Percentiles rank a stretch among this genome's conserved stretches.
These are phyloP conservation scores for Novymonas esmeraldas DNA, from an alignment of 208 protist species.

Conservation along the genomic window DNA sequence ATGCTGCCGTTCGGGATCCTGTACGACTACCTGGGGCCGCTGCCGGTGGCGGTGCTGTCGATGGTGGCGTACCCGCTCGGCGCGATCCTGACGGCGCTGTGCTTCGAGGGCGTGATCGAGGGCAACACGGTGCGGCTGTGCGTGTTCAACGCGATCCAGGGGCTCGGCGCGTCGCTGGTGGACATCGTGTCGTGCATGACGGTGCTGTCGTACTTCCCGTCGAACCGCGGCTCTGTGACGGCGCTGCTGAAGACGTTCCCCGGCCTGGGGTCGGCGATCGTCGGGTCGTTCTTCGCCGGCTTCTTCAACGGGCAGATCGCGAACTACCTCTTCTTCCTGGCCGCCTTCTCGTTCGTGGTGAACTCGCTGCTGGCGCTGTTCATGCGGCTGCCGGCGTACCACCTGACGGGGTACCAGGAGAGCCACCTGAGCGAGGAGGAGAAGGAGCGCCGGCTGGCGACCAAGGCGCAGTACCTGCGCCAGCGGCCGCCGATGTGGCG, in stretches of 20 bases:
- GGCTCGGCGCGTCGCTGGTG: slow-evolving; percentile 33
- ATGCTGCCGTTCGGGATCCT: slow-evolving; percentile 46
- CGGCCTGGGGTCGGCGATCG: slow-evolving; percentile 58
- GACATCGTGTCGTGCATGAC: slow-evolving; percentile 53
- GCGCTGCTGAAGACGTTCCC: slow-evolving; percentile 67
- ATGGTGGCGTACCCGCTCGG: slow-evolving; percentile 33
- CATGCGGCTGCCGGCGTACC: slow-evolving; percentile 57
- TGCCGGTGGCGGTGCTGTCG: slow-evolving; percentile 36
- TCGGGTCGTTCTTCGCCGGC: slow-evolving; percentile 38
- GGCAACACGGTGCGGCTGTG: slow-evolving; percentile 32
- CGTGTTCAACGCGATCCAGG: slow-evolving; percentile 35
- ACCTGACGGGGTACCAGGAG: slow-evolving; percentile 48
- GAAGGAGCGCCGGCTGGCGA: slow-evolving; percentile 28
- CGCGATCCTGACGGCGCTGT: slow-evolving; percentile 37
- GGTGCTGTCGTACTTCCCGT: slow-evolving; percentile 58
- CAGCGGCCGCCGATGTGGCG: slow-evolving; percentile 50
- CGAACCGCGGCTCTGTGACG: slow-evolving; percentile 42
- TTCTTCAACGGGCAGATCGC: slow-evolving; percentile 35
- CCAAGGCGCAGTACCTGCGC: slow-evolving; percentile 42
- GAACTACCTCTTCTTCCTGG: slow-evolving; percentile 55
- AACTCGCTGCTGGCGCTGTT: slow-evolving; percentile 35
- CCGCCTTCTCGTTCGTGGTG: slow-evolving; percentile 24
- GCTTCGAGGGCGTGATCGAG: slow-evolving; percentile 43
- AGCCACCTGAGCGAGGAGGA: slow-evolving; percentile 35
- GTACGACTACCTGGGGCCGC: slow-evolving; percentile 59